These are phyloP conservation scores for Penicillium daleae DNA, from an alignment of 495 filamentous ascomycete genomes.

Conservation along the genomic window DNA sequence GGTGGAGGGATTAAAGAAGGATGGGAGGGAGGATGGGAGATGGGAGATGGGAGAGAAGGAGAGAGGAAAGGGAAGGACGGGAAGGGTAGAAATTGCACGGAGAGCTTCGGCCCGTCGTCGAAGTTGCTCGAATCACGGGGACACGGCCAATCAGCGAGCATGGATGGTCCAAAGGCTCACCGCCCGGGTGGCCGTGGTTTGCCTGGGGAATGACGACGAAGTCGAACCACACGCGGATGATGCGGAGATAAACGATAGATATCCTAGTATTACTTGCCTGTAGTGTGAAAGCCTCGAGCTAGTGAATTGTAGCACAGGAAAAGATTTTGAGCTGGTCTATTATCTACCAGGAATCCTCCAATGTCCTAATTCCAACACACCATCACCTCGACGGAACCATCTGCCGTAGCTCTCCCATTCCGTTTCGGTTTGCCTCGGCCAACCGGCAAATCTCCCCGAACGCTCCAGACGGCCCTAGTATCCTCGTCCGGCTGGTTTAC, in stretches of 20 bases:
- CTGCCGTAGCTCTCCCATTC: not conserved
- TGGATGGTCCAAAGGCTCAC: constrained; percentile 8
- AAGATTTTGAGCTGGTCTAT: not conserved
- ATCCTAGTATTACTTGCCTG: not conserved
- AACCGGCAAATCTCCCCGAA: constrained; percentile 18
- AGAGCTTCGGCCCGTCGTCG: constrained; percentile 50
- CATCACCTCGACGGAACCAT: not conserved
- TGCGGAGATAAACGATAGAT: too few species aligned
- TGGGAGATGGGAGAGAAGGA: constrained; percentile 25
- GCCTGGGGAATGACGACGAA: constrained; percentile 1
- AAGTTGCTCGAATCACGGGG: constrained; percentile 46
- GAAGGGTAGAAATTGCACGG: constrained; percentile 59
- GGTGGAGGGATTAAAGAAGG: constrained; percentile 33
- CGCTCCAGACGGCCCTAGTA: constrained; percentile 1
- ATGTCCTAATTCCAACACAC: not conserved
- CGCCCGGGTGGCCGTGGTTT: constrained; percentile 16
- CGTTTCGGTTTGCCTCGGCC: constrained; percentile 1
- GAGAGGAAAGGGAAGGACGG: constrained; percentile 36
- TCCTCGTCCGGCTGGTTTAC: not conserved
- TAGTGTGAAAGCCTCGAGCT: not conserved
- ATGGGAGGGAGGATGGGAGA: constrained; percentile 34
- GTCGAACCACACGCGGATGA: not conserved
- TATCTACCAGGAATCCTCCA: not conserved
- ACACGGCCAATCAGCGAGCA: constrained; percentile 21
- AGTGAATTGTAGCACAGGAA: too few species aligned